A percentile compares a stretch with the other conserved stretches of the same genome.
phyloP scores from a whole-genome alignment of 2,329 filamentous ascomycete species.

The Colletotrichum sp. region DNA sequence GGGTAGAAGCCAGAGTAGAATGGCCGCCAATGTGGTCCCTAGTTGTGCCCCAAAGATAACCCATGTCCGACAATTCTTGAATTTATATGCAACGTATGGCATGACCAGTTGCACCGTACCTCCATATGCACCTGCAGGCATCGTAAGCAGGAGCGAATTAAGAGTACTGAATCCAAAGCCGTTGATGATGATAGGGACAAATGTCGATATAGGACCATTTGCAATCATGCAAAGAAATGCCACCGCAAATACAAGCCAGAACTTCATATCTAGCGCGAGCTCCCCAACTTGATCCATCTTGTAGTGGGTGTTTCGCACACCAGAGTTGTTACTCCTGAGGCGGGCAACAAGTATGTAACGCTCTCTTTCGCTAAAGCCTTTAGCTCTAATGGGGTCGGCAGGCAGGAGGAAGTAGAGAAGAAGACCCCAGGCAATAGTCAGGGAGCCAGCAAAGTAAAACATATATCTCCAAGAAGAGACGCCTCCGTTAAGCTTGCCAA shows the following conservation, averaged over 20 bases:
- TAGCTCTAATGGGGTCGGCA: slow-evolving; percentile 32
- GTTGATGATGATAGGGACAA: slow-evolving; percentile 49
- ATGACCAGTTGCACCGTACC: slow-evolving; percentile 42
- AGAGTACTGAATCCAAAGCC: slow-evolving; percentile 48
- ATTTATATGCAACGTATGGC: slow-evolving; percentile 44
- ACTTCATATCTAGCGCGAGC: slow-evolving; percentile 34
- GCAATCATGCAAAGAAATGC: slow-evolving; percentile 45
- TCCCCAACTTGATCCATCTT: slow-evolving; percentile 48
- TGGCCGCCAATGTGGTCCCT: slow-evolving; percentile 43
- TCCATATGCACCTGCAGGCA: slow-evolving; percentile 43
- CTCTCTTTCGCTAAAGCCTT: slow-evolving; percentile 32
- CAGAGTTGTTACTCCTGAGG: slow-evolving; percentile 39
- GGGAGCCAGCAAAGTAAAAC: slow-evolving; percentile 37
- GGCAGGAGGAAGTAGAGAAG: slow-evolving; percentile 32
- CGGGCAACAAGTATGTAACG: slow-evolving; percentile 31
- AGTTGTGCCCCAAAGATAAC: slow-evolving; percentile 43
- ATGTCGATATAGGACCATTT: slow-evolving; percentile 49
- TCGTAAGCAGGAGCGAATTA: slow-evolving; percentile 46
- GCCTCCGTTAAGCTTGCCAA: slow-evolving; percentile 32
- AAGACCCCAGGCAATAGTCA: slow-evolving; percentile 29
- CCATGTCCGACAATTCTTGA: slow-evolving; percentile 36
- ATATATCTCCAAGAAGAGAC: slow-evolving; percentile 36
- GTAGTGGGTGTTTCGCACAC: slow-evolving; percentile 46
- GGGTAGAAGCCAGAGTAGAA: slow-evolving; percentile 50
- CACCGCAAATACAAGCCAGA: slow-evolving; percentile 45